phyloP scores from a whole-genome alignment of 164 flowering plant species.

The Liquidambar formosana region DNA sequence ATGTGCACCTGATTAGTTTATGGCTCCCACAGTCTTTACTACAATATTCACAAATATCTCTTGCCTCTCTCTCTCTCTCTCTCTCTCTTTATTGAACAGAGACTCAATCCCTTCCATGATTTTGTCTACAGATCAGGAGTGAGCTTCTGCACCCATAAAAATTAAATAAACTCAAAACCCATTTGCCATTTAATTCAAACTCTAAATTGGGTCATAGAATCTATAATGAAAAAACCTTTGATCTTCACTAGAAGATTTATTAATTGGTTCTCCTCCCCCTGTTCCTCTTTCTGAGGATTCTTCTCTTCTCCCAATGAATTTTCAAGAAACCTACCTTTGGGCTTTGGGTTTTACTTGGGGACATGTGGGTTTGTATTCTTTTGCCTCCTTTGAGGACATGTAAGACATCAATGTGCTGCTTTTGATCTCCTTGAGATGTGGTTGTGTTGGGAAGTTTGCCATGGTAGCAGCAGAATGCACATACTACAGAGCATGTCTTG shows the following conservation, averaged over 20 bases:
- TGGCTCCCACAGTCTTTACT: slow-evolving; percentile 27
- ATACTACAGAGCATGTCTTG: slow-evolving; percentile 21
- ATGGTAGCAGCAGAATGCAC: slow-evolving; percentile 8
- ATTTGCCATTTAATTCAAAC: slow-evolving; percentile 4
- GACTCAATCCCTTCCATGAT: slow-evolving; percentile 23
- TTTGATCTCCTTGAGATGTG: slow-evolving; percentile 26
- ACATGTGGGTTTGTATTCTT: slow-evolving; percentile 32
- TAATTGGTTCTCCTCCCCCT: slow-evolving; percentile 20
- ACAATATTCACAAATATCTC: slow-evolving; percentile 17
- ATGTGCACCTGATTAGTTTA: slow-evolving; percentile 43
- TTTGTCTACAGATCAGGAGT: slow-evolving; percentile 35
- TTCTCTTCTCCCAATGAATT: slow-evolving; percentile 35
- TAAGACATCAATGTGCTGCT: slow-evolving; percentile 9
- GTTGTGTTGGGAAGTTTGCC: slow-evolving; percentile 22
- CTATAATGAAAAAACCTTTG: slow-evolving; percentile 9
- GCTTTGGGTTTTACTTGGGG: slow-evolving; percentile 19
- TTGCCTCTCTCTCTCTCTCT: slow-evolving; percentile 21
- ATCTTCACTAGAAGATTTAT: slow-evolving; percentile 5
- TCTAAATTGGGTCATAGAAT: slow-evolving; percentile 17
- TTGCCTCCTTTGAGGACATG: slow-evolving; percentile 20
- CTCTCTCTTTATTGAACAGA: slow-evolving; percentile 12
- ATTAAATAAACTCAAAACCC: slow-evolving; percentile 24
- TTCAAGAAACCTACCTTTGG: slow-evolving; percentile 15
- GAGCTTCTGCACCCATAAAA: slow-evolving; percentile 13
- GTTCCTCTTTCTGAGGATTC: slow-evolving; percentile 25